Evolutionary conservation across 345 rosid genomes (phyloP).

Genomic region (Moricandia moricandioides): DNA sequence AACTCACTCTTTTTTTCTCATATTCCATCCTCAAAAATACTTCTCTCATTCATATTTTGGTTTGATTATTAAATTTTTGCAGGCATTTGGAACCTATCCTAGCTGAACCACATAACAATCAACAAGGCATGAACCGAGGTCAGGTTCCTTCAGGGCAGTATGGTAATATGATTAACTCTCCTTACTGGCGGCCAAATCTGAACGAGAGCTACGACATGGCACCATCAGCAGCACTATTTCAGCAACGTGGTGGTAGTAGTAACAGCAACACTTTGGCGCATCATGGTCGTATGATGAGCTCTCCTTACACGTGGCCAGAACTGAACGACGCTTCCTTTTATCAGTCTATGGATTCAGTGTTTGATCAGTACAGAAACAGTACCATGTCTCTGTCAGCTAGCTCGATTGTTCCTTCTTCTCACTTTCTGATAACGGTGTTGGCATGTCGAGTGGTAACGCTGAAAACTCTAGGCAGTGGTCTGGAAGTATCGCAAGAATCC

Average conservation of each 20-base stretch:
- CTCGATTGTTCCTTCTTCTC: slow-evolving; percentile 27
- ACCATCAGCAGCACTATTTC: slow-evolving; percentile 54
- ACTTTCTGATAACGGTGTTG: slow-evolving; percentile 33
- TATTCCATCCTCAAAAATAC: background rate
- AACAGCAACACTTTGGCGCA: slow-evolving; percentile 33
- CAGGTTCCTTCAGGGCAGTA: slow-evolving; percentile 26
- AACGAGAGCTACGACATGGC: background rate
- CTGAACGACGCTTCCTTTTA: slow-evolving; percentile 26
- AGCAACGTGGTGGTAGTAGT: slow-evolving; percentile 56
- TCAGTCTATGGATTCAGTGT: slow-evolving; percentile 60
- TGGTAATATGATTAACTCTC: slow-evolving; percentile 54
- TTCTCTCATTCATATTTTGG: background rate
- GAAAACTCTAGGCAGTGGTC: background rate
- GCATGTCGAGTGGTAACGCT: background rate
- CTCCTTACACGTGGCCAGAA: background rate
- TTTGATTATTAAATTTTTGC: background rate
- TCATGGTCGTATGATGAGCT: background rate
- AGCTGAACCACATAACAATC: slow-evolving; percentile 41
- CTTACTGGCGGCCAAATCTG: slow-evolving; percentile 24
- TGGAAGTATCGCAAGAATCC: background rate
- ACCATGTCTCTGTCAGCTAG: slow-evolving; percentile 67
- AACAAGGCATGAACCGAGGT: slow-evolving; percentile 41
- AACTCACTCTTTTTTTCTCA: background rate
- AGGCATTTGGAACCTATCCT: slow-evolving; percentile 56
- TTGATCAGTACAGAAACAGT: slow-evolving; percentile 66